Conservation (phyloP, 2,329 filamentous ascomycete genomes). For the Graphiopsis chlorocephala region DNA sequence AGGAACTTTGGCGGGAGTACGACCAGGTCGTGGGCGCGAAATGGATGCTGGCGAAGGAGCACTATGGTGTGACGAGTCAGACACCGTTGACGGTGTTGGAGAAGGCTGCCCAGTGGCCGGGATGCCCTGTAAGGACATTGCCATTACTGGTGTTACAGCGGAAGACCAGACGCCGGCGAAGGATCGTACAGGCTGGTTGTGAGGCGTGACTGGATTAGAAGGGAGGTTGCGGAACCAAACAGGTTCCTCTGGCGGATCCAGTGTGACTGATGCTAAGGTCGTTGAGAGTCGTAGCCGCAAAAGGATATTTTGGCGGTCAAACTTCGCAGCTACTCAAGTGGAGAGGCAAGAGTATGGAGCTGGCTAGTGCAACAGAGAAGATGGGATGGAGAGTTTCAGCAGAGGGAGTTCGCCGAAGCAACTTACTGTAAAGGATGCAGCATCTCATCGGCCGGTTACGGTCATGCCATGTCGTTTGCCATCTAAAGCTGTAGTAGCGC, state of each 20-base stretch:
- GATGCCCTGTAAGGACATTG: slow-evolving; percentile 22
- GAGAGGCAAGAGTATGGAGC: not conserved
- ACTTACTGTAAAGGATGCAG: not conserved
- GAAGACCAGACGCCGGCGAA: slow-evolving; percentile 14
- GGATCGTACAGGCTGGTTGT: slow-evolving; percentile 10
- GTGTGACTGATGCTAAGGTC: slow-evolving; percentile 17
- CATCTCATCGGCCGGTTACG: not conserved
- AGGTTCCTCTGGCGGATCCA: slow-evolving; percentile 31
- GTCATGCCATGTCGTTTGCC: slow-evolving; percentile 7
- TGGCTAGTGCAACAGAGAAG: not conserved
- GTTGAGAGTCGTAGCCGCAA: not conserved
- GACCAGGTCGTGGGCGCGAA: slow-evolving; percentile 15
- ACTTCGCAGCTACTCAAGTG: not conserved
- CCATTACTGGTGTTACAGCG: slow-evolving; percentile 19
- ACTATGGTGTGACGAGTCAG: slow-evolving; percentile 13
- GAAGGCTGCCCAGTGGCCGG: slow-evolving; percentile 31
- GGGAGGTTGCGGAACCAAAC: slow-evolving; percentile 32
- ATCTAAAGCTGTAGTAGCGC: not conserved
- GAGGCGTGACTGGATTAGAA: slow-evolving; percentile 21
- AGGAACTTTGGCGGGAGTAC: slow-evolving; percentile 31
- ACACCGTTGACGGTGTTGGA: slow-evolving; percentile 20
- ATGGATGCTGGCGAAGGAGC: not conserved
- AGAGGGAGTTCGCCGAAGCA: not conserved
- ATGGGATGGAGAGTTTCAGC: not conserved
- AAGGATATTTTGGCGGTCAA: not conserved